phyloP scores from a whole-genome alignment of 805 yeast species.

The Geotrichum ghanense region DNA sequence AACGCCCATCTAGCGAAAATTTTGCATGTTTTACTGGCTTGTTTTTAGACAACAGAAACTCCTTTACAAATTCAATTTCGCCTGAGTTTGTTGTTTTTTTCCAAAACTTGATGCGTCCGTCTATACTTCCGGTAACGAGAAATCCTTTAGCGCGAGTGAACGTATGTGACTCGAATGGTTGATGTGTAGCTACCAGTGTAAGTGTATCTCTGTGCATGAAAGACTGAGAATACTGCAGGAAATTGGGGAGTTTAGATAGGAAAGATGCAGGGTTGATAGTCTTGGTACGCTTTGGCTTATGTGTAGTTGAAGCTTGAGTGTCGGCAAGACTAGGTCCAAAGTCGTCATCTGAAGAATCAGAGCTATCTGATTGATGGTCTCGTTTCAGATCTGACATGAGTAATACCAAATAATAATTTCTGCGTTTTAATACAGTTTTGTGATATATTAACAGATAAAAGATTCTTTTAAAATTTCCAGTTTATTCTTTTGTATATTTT shows the following conservation, averaged over 20 bases:
- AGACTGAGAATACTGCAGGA: conserved; percentile 17
- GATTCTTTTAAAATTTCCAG: no score
- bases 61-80: conserved; percentile 25
- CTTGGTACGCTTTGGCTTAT: not conserved
- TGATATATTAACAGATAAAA: no score
- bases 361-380: not conserved
- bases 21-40: conserved; percentile 10
- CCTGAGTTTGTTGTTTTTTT: conserved; percentile 8
- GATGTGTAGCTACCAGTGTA: conserved; percentile 7
- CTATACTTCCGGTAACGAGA: conserved; percentile 23
- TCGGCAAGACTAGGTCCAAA: not conserved
- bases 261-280: not conserved
- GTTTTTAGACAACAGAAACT: conserved; percentile 19
- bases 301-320: not conserved
- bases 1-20: conserved; percentile 16
- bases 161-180: conserved; percentile 10
- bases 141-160: conserved; percentile 10
- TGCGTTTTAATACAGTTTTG: no score
- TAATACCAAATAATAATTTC: no score
- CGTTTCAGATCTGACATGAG: not conserved
- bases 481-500: no score
- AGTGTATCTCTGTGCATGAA: conserved; percentile 16
- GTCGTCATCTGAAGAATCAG: not conserved
- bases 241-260: conserved; percentile 10
- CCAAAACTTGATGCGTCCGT: conserved; percentile 30